These are phyloP conservation scores for Trichoderma endophyticum DNA, from an alignment of 2,329 filamentous ascomycete genomes.

Conservation along the genomic window DNA sequence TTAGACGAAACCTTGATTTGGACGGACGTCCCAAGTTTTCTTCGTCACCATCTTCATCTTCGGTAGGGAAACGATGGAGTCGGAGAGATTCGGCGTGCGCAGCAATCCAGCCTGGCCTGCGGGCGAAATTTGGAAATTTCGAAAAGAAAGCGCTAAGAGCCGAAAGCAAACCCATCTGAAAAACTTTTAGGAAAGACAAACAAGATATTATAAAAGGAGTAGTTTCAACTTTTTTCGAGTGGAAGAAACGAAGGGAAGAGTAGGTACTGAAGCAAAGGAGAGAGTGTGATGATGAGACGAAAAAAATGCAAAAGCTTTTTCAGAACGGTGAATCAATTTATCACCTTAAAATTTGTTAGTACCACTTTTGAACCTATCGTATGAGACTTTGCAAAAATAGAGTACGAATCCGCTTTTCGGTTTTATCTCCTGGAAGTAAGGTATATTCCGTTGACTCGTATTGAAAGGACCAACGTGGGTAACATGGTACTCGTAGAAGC, in stretches of 20 bases:
- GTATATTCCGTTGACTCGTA: background rate
- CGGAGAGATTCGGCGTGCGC: background rate
- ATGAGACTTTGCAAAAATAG: background rate
- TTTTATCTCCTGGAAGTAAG: background rate
- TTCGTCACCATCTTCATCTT: constrained; percentile 1
- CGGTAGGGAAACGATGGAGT: background rate
- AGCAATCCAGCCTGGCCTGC: constrained; percentile 7
- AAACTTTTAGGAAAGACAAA: background rate
- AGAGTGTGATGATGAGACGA: background rate
- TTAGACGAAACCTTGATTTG: background rate
- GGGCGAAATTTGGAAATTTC: background rate
- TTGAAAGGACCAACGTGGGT: background rate
- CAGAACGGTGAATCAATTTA: background rate
- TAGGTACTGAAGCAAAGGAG: background rate
- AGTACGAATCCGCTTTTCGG: background rate
- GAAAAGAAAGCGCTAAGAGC: background rate
- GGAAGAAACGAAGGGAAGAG: background rate
- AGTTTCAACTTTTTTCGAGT: background rate
- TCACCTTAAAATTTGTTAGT: background rate
- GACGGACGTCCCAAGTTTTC: background rate
- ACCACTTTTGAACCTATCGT: background rate
- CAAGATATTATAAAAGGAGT: background rate
- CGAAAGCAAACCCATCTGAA: background rate
- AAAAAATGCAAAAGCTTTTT: background rate
- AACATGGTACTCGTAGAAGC: background rate